These are phyloP conservation scores for Phaeosphaeria sp. DNA, from an alignment of 2,329 filamentous ascomycete species.

Conservation along the genomic window DNA sequence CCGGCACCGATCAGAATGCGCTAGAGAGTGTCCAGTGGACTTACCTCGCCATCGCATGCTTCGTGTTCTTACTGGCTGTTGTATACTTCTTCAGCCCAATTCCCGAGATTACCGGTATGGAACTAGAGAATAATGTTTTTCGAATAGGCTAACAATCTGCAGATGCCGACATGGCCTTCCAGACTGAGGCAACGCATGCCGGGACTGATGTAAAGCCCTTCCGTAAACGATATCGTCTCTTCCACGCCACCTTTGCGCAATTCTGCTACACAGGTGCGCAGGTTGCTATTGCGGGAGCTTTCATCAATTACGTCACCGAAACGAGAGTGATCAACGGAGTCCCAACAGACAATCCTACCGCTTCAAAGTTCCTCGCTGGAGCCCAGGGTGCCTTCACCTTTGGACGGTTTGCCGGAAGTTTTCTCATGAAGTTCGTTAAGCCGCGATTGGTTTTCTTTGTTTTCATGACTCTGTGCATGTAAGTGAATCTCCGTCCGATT, in stretches of 20 bases:
- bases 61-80: slow-evolving; percentile 63
- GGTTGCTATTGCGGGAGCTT: slow-evolving; percentile 56
- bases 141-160: not conserved
- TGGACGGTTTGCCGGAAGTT: slow-evolving; percentile 72
- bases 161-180: slow-evolving; percentile 62
- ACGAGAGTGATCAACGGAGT: slow-evolving; percentile 23
- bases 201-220: slow-evolving; percentile 57
- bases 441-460: slow-evolving; percentile 74
- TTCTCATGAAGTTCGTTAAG: slow-evolving; percentile 70
- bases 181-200: slow-evolving; percentile 49
- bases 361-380: slow-evolving; percentile 73
- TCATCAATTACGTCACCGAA: slow-evolving; percentile 60
- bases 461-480: slow-evolving; percentile 64
- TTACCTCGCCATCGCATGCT: slow-evolving; percentile 67
- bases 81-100: slow-evolving; percentile 65
- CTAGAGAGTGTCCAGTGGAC: slow-evolving; percentile 69
- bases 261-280: slow-evolving; percentile 85
- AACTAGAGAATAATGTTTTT: not conserved
- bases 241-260: slow-evolving; percentile 77
- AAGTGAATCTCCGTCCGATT: not conserved
- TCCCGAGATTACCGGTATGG: slow-evolving; percentile 60
- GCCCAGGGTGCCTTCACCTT: slow-evolving; percentile 76
- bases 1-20: slow-evolving; percentile 55
- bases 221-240: slow-evolving; percentile 70
- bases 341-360: slow-evolving; percentile 56